Conservation (phyloP, 352 stramenopile species). For the Phytophthora sansomeana region DNA sequence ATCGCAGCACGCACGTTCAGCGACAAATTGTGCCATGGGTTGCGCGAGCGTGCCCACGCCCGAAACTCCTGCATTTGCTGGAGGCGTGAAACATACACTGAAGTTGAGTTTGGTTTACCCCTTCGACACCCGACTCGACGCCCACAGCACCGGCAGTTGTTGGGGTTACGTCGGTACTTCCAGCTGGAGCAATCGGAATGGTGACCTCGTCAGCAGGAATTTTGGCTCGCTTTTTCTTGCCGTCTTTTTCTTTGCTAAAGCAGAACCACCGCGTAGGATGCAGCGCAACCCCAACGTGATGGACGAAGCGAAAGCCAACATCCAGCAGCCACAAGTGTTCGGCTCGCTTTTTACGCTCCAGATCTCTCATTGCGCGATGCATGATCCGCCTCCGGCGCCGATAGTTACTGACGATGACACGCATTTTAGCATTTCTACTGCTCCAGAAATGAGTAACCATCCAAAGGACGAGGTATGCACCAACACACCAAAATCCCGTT, state of each 20-base stretch:
- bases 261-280: slow-evolving; percentile 53
- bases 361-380: slow-evolving; percentile 52
- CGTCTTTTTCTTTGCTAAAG: slow-evolving; percentile 25
- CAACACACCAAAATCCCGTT: slow-evolving; percentile 69
- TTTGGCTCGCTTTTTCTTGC: slow-evolving; percentile 32
- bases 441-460: slow-evolving; percentile 84
- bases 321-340: slow-evolving; percentile 79
- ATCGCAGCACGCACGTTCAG: slow-evolving; percentile 52
- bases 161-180: slow-evolving; percentile 17
- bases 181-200: slow-evolving; percentile 35
- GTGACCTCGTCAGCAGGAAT: slow-evolving; percentile 31
- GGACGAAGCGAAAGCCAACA: slow-evolving; percentile 77
- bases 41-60: slow-evolving; percentile 42
- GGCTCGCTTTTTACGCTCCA: slow-evolving; percentile 69
- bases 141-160: slow-evolving; percentile 11
- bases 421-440: slow-evolving; percentile 82
- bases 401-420: slow-evolving; percentile 79
- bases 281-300: slow-evolving; percentile 58
- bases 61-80: slow-evolving; percentile 55
- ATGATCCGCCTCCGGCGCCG: slow-evolving; percentile 64
- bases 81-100: slow-evolving; percentile 35
- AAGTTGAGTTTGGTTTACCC: slow-evolving; percentile 18
- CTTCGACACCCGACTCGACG: slow-evolving; percentile 9
- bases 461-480: slow-evolving; percentile 71
- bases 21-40: slow-evolving; percentile 67